Evolutionary conservation across 192 early-diverging fungal genomes (phyloP).

Genomic region (Hyaloraphidium curvatum): DNA sequence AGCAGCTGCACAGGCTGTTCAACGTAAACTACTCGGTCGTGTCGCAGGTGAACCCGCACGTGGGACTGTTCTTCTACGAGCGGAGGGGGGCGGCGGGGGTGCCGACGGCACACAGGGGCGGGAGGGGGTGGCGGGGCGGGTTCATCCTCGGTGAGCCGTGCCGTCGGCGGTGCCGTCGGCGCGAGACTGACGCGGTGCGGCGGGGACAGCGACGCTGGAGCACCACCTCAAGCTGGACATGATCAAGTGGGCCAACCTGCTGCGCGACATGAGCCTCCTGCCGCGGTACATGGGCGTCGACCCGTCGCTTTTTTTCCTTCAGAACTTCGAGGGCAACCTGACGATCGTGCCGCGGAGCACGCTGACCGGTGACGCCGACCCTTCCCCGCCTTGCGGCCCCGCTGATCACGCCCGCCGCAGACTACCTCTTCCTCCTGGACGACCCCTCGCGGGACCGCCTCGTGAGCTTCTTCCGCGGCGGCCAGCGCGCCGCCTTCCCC

Average conservation of each 20-base stretch:
- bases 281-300: conserved; percentile 58
- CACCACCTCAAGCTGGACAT: conserved; percentile 70
- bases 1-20: conserved; percentile 50
- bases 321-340: conserved; percentile 76
- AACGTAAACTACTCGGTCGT: conserved; percentile 78
- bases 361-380: not conserved
- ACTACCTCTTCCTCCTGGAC: conserved; percentile 38
- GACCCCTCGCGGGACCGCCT: conserved; percentile 42
- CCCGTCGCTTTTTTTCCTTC: conserved; percentile 66
- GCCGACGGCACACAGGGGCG: not conserved
- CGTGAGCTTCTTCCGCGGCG: conserved; percentile 31
- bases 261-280: conserved; percentile 58
- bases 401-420: conserved; percentile 30
- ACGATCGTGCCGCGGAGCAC: conserved; percentile 42
- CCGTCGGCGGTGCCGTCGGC: not conserved
- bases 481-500: conserved; percentile 46
- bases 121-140: not conserved
- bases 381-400: conserved; percentile 16
- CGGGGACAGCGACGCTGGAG: conserved; percentile 52
- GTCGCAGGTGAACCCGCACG: conserved; percentile 72
- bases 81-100: conserved; percentile 6
- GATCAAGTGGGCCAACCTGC: conserved; percentile 62
- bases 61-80: conserved; percentile 73
- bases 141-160: not conserved
- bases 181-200: conserved; percentile 63